Conservation (phyloP, 768 basidiomycete species). For the Auriscalpium vulgare region DNA sequence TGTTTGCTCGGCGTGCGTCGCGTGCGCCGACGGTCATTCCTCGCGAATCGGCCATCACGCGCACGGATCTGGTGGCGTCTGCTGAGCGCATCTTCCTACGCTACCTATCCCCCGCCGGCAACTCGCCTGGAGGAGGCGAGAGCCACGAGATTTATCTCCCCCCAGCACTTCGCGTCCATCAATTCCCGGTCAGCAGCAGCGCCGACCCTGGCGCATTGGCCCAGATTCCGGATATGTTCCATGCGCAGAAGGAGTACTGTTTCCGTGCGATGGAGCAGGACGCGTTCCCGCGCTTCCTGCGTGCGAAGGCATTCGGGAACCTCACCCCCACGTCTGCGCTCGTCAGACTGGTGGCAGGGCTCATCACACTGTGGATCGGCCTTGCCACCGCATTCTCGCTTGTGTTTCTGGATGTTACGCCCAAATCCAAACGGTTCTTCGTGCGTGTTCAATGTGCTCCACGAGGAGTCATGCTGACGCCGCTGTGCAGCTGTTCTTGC, state of each 20-base stretch:
- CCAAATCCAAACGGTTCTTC: slow-evolving; percentile 89
- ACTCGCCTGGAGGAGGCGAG: slow-evolving; percentile 68
- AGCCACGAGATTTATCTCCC: slow-evolving; percentile 99
- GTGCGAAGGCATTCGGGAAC: slow-evolving; percentile 97
- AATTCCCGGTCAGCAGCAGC: slow-evolving; percentile 74
- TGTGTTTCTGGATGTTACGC: slow-evolving; percentile 88
- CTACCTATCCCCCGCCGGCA: slow-evolving; percentile 81
- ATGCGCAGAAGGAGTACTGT: slow-evolving; percentile 94
- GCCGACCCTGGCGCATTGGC: slow-evolving; percentile 73
- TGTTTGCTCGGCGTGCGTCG: slow-evolving; percentile 73
- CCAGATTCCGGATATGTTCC: slow-evolving; percentile 93
- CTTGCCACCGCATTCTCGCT: slow-evolving; percentile 85
- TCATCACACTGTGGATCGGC: slow-evolving; percentile 92
- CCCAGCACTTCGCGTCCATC: slow-evolving; percentile 82
- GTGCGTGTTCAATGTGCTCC: slow-evolving; percentile 44
- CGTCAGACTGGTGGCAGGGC: slow-evolving; percentile 75
- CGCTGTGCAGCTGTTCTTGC: slow-evolving; percentile 74
- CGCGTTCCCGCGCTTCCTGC: slow-evolving; percentile 87
- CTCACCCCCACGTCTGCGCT: slow-evolving; percentile 87
- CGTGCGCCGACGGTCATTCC: slow-evolving; percentile 93
- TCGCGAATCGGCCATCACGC: slow-evolving; percentile 83
- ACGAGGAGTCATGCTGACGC: slow-evolving; percentile 7
- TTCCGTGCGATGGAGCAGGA: slow-evolving; percentile 96
- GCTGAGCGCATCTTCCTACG: slow-evolving; percentile 96
- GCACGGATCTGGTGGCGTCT: slow-evolving; percentile 81